Base-by-base conservation (phyloP, 352 stramenopile species). In the Lagenidium sp. region DNA sequence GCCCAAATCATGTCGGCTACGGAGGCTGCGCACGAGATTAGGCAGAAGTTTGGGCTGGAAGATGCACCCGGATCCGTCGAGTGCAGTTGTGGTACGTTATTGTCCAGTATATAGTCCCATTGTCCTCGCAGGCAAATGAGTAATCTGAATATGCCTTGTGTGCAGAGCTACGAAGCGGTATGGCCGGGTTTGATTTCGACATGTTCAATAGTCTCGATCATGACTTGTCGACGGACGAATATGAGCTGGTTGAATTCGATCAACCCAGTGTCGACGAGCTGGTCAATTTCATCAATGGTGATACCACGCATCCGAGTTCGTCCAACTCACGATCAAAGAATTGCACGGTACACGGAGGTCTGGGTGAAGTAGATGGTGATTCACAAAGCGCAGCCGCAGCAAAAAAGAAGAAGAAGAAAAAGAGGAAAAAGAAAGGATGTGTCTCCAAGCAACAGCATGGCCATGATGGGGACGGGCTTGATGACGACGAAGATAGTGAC, bases 1-100 rank as follows among this genome's bases (percentile, higher is more conserved):
- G 71, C 77, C 10, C 74, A 87, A 54, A 89, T 89, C 47, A 89
- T 89, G 77, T 89, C 77, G 11, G 75, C 74, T 26, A 87, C 74
- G 13, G 78, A 82, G 23, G 77, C 80, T 7, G 73, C 77, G 0
- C 68, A 87, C 35, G 73, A 89, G 35, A 63, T 89, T 43, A 56
- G 77, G 34, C 75, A 85, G 36, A 86, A 89, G 28, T 89, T 89
- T 52, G 74, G 72, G 0, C 45, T 89, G n/a, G 65, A 86, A 35
- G 73, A 86, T 21, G 49, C 60, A 6, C 24, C 57, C n/a, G 54
- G 41, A 15, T 24, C 41, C 15, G 54, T 65, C 28, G 61, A 79
- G 10, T 81, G 67, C 46, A 81, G 51, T 38, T 83, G 70, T 29
- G 61, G 65, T 77, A 24, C 23, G 63, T 45, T n/a, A n/a, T 41